Base-by-base conservation (phyloP, 169 alveolate species). In the Babesia bovis region DNA sequence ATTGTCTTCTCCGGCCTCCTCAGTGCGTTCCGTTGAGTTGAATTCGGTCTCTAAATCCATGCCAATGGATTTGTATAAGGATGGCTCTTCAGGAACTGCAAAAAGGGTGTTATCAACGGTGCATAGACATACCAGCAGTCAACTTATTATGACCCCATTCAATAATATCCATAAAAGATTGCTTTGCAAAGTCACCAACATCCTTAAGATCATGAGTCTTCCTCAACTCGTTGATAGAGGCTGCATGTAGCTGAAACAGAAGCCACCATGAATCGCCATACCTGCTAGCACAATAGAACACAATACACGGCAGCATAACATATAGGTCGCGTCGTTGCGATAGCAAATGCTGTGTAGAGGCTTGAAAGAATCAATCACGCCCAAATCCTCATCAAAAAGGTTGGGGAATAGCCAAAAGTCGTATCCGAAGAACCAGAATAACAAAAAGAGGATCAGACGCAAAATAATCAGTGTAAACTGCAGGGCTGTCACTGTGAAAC, bases 111-210 rank as follows among this genome's bases (percentile, higher is more conserved):
- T n/a, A 74, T 21, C 41, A 15, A 4, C 5, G 17, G 4, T n/a
- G 7, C 44, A 7, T 5, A n/a, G 28, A 52, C 72, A 28, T 47
- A 79, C 87, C 51, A 1, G 90, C 93, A 26, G 90, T 73, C 42
- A 87, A 70, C 73, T 91, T 91, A 51, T 91, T 82, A 78, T 90
- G 90, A 28, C 95, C 95, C 95, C 95, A 91, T 44, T 91, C 95
- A 23, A 91, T 61, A 21, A 90, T 86, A 63, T 91, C 95, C 63
- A 91, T 45, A 75, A 90, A 91, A 33, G 95, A 91, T 59, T 91
- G 95, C 28, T 82, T 87, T 25, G 95, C 94, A 57, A 91, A 91
- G 36, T 83, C 82, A n/a, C 90, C 59, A 7, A 91, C 90, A 41
- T 91, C 95, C 25, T 74, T 55, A 21, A 91, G 84, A 30, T 90